Evolutionary conservation across 495 filamentous ascomycete species (phyloP), one percentile per base, ranked within the genome.

Genomic region (Hypomontagnella submonticulosa): DNA sequence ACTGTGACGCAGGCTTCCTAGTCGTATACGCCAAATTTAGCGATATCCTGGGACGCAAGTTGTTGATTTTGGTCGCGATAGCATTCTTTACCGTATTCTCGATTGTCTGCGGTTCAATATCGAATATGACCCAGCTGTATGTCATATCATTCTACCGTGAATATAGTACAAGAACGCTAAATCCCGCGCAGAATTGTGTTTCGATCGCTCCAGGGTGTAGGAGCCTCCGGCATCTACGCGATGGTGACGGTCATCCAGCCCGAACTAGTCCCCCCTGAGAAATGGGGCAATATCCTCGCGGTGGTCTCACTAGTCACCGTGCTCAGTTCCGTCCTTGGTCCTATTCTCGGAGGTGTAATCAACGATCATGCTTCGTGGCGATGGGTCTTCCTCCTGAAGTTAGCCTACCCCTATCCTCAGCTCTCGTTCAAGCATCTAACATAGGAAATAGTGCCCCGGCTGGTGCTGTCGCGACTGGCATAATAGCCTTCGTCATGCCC

Each of bases 181-280:
- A 27, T 52, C 76, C 51, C 55, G 32, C 12, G 9, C 49, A 86
- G 84, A 0, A 85, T 88, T 34, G 69, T 85, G 6, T 79, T 80
- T 41, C 80, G 85, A 9, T 76, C 81, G 0, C 76, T 87, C 15
- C 85, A 88, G 71, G 84, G 85, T 4, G 73, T 87, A 8, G 84
- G 85, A 0, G 84, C 73, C 7, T 79, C 80, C 0, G 86, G 86
- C 9, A 78, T 83, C 11, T 87, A 83, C 58, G 75, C 83, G 1
- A 58, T 88, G n/a, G 68, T 76, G 30, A 76, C 78, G 1, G 72
- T 85, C 10, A 79, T 85, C 46, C 58, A 76, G 11, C 77, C 80
- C 1, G 75, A 81, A 23, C 71, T 87, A 33, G 77, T 83, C 0
- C 79, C 85, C 0, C 73, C 69, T 32, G 66, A 75, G 6, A 75